Percentiles rank a stretch among this genome's conserved stretches.
Evolutionary conservation across 768 basidiomycete genomes (phyloP).

Genomic region (Russula virescens): DNA sequence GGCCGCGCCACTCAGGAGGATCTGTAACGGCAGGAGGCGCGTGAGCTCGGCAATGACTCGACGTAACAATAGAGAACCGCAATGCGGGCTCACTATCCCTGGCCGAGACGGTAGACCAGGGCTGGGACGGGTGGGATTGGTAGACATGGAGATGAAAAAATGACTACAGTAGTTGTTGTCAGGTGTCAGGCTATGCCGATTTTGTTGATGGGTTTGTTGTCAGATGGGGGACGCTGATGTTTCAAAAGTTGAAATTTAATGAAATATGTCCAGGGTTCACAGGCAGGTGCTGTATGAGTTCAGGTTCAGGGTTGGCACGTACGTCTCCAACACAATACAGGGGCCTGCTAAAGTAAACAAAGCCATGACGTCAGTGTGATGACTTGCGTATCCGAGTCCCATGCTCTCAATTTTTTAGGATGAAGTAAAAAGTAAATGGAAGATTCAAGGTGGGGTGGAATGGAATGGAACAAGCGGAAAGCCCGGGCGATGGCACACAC

Average conservation of each 20-base stretch:
- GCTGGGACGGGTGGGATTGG: background rate
- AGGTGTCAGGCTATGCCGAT: background rate
- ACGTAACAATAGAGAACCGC: background rate
- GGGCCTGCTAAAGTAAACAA: too few species aligned
- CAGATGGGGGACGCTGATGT: too few species aligned
- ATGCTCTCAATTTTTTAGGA: too few species aligned
- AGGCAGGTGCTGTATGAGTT: too few species aligned
- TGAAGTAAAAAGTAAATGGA: too few species aligned
- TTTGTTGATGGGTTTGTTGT: background rate
- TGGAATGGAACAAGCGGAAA: background rate
- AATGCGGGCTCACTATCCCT: background rate
- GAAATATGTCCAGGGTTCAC: too few species aligned
- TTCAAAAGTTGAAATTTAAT: too few species aligned
- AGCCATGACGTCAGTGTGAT: too few species aligned
- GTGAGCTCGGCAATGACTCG: background rate
- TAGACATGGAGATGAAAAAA: background rate
- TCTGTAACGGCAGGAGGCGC: background rate
- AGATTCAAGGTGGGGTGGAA: too few species aligned
- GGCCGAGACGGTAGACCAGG: slow-evolving; percentile 1
- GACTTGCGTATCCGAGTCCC: too few species aligned
- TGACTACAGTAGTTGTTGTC: background rate
- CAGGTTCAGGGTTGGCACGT: too few species aligned
- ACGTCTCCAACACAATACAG: too few species aligned
- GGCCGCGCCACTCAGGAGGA: slow-evolving; percentile 10
- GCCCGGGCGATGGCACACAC: background rate